Evolutionary conservation across 2,329 filamentous ascomycete species (phyloP).

Genomic region (Endocalyx cinctus): DNA sequence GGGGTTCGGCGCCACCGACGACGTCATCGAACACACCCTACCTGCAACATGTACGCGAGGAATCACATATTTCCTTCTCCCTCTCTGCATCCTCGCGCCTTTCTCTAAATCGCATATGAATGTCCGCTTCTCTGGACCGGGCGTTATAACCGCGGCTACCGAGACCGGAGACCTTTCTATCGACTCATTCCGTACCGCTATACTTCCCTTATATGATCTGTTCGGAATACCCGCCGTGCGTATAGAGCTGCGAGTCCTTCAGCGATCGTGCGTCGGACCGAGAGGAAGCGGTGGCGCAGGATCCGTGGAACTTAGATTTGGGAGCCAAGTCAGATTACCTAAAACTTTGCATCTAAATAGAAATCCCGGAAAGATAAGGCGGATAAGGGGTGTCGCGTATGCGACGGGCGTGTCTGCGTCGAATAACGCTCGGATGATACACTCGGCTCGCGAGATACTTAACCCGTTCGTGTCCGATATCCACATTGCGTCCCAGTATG

Average conservation of each 20-base stretch:
- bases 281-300: slow-evolving; percentile 79
- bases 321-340: slow-evolving; percentile 85
- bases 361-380: slow-evolving; percentile 78
- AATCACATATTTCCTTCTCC: slow-evolving; percentile 86
- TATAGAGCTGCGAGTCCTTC: slow-evolving; percentile 80
- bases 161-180: slow-evolving; percentile 81
- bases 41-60: slow-evolving; percentile 74
- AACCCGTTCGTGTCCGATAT: slow-evolving; percentile 85
- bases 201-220: slow-evolving; percentile 82
- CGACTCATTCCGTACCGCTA: slow-evolving; percentile 88
- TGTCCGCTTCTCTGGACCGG: slow-evolving; percentile 81
- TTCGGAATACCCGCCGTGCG: slow-evolving; percentile 79
- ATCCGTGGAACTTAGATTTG: slow-evolving; percentile 89
- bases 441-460: slow-evolving; percentile 78
- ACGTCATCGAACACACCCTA: slow-evolving; percentile 77
- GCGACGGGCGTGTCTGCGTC: slow-evolving; percentile 85
- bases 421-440: slow-evolving; percentile 94
- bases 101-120: slow-evolving; percentile 92
- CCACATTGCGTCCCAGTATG: slow-evolving; percentile 80
- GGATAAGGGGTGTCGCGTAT: slow-evolving; percentile 89
- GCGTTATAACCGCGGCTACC: slow-evolving; percentile 87
- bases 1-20: slow-evolving; percentile 64
- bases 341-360: slow-evolving; percentile 88
- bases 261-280: slow-evolving; percentile 70
- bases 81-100: slow-evolving; percentile 83